Conservation (phyloP, 225 moss, liverwort and hornwort species). For the Thuidium tamariscinum region DNA sequence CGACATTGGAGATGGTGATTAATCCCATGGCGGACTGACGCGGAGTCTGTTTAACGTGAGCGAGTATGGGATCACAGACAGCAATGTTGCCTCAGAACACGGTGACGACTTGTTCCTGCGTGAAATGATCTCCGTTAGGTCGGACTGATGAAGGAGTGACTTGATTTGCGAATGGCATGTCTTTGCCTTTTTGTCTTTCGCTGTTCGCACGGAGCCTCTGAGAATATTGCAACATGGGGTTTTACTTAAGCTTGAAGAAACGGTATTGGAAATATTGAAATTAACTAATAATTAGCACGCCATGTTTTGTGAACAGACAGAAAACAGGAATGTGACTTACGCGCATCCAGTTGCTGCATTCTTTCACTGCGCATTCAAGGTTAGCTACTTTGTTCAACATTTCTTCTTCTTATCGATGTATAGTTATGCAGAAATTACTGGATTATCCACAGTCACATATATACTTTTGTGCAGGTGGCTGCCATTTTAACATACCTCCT, state of each 20-base stretch:
- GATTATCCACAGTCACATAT: not conserved
- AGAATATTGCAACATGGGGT: not conserved
- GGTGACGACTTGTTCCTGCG: not conserved
- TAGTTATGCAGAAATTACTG: not conserved
- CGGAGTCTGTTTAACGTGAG: not conserved
- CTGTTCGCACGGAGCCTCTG: not conserved
- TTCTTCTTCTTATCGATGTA: not conserved
- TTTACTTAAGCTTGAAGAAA: not conserved
- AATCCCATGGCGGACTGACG: not conserved
- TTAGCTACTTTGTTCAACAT: not conserved
- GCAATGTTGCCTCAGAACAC: constrained; percentile 6
- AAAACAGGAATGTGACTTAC: constrained; percentile 28
- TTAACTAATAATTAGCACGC: not conserved
- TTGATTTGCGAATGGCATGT: not conserved
- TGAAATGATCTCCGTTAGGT: not conserved
- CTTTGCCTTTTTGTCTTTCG: not conserved
- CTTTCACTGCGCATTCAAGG: constrained; percentile 69
- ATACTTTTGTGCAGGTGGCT: constrained; percentile 44
- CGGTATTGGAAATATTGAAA: not conserved
- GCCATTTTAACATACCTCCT: constrained; percentile 59
- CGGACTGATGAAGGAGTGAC: not conserved
- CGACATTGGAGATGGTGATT: not conserved
- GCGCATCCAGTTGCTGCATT: constrained; percentile 53
- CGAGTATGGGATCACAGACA: constrained; percentile 6
- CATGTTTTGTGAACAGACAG: constrained; percentile 1